A percentile compares a stretch with the other conserved stretches of the same genome.
These are phyloP conservation scores for Ascochyta fabae DNA, from an alignment of 2,329 filamentous ascomycete species.

Conservation along the genomic window DNA sequence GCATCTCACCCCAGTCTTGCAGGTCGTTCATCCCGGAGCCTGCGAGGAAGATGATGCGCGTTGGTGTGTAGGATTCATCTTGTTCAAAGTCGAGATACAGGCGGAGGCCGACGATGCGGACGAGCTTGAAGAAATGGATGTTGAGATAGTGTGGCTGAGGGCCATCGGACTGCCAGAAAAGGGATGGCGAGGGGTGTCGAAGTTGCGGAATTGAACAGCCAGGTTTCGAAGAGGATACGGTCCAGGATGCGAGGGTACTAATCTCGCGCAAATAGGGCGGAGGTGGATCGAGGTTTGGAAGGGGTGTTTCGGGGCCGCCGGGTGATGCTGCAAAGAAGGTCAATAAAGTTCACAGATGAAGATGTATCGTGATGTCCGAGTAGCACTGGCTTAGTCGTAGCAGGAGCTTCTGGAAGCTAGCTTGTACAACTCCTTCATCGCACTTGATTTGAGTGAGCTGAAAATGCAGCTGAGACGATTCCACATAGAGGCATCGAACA, in stretches of 20 bases:
- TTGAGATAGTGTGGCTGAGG: constrained; percentile 83
- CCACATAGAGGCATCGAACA: not conserved
- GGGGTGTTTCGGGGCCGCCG: constrained; percentile 15
- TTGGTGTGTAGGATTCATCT: constrained; percentile 97
- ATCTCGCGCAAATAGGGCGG: constrained; percentile 74
- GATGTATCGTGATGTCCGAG: not conserved
- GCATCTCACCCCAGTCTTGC: constrained; percentile 83
- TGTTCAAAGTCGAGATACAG: constrained; percentile 89
- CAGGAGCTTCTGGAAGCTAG: not conserved
- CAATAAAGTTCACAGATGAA: constrained; percentile 2
- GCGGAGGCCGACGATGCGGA: constrained; percentile 78
- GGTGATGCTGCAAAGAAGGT: constrained; percentile 25
- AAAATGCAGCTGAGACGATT: not conserved
- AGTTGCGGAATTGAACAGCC: constrained; percentile 80
- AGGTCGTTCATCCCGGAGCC: constrained; percentile 92
- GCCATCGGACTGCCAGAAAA: constrained; percentile 87
- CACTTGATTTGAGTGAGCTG: not conserved
- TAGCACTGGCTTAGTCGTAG: not conserved
- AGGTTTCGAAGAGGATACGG: constrained; percentile 80
- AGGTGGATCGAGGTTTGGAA: constrained; percentile 40
- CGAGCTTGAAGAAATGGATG: constrained; percentile 84
- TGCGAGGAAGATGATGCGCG: constrained; percentile 85
- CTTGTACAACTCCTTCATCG: not conserved
- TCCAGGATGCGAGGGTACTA: constrained; percentile 82
- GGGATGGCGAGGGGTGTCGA: constrained; percentile 72